phyloP scores from a whole-genome alignment of 306 rosid species.

The Acmispon strigosus region DNA sequence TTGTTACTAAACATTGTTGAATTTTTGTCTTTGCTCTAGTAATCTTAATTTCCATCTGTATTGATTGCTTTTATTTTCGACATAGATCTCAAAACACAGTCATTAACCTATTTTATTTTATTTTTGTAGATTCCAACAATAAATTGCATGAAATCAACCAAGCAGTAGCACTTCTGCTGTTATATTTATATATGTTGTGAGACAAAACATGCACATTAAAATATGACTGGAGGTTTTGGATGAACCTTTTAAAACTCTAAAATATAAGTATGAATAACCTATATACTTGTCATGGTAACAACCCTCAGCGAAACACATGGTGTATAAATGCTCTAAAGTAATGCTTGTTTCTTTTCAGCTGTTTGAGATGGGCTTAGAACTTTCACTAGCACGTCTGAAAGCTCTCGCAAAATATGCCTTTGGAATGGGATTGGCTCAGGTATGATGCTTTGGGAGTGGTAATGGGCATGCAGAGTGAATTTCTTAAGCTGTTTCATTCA shows the following conservation, averaged over 20 bases:
- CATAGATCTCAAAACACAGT: neutral
- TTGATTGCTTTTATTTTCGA: neutral
- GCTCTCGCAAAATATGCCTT: conserved; percentile 98
- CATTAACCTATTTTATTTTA: neutral
- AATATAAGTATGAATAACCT: neutral
- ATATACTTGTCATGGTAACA: conserved; percentile 1
- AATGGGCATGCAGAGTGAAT: neutral
- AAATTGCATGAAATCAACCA: neutral
- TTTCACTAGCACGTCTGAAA: conserved; percentile 92
- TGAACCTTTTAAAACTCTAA: conserved; percentile 1
- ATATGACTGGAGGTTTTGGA: conserved; percentile 8
- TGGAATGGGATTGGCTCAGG: conserved; percentile 98
- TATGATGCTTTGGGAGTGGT: conserved; percentile 28
- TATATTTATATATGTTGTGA: neutral
- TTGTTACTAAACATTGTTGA: neutral
- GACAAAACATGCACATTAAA: neutral
- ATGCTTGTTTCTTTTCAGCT: conserved; percentile 51
- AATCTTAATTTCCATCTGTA: neutral
- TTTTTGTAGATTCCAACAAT: neutral
- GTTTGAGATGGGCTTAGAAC: conserved; percentile 99
- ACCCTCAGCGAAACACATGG: neutral
- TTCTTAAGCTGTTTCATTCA: conserved; percentile 1
- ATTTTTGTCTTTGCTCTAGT: neutral
- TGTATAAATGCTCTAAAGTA: conserved; percentile 5
- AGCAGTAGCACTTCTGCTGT: neutral